A percentile compares a stretch with the other conserved stretches of the same genome.
These are phyloP conservation scores for Yarrowia sp. DNA, from an alignment of 805 yeast genomes.

Conservation along the genomic window DNA sequence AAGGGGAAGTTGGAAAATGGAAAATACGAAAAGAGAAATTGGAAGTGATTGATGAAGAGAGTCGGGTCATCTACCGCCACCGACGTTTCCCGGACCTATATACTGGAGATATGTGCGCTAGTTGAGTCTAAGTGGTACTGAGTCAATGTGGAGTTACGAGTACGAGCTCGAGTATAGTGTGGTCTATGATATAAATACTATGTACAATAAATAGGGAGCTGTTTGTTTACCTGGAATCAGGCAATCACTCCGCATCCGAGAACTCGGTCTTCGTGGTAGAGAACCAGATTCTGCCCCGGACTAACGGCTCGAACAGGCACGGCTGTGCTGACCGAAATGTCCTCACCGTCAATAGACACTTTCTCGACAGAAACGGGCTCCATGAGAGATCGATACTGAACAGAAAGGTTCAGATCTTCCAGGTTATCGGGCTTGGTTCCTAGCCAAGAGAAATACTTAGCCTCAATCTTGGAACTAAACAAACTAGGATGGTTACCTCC, in stretches of 20 bases:
- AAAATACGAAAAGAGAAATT: too few relatives aligned
- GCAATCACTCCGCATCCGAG: slow-evolving; percentile 58
- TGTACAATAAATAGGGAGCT: slow-evolving; percentile 13
- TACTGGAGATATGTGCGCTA: slow-evolving; percentile 15
- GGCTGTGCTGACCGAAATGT: slow-evolving; percentile 51
- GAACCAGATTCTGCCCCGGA: slow-evolving; percentile 84
- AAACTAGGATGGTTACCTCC: slow-evolving; percentile 69
- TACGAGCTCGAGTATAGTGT: too few relatives aligned
- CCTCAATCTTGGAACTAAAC: slow-evolving; percentile 55
- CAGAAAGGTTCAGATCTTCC: slow-evolving; percentile 50
- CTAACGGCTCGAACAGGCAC: slow-evolving; percentile 75
- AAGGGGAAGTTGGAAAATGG: not conserved
- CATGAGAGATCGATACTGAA: slow-evolving; percentile 81
- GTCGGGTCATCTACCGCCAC: too few relatives aligned
- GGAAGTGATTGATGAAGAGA: too few relatives aligned
- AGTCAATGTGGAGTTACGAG: not conserved
- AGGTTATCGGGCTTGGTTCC: slow-evolving; percentile 41
- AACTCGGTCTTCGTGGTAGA: slow-evolving; percentile 71
- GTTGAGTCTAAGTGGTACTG: slow-evolving; percentile 6
- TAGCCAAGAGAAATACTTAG: slow-evolving; percentile 62
- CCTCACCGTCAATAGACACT: slow-evolving; percentile 42
- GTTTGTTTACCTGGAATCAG: not conserved
- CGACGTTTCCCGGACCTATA: not conserved
- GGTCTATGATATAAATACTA: slow-evolving; percentile 9
- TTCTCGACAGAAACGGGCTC: slow-evolving; percentile 55